Evolutionary conservation across 257 asterid species (phyloP).

Genomic region (Haberlea rhodopensis): DNA sequence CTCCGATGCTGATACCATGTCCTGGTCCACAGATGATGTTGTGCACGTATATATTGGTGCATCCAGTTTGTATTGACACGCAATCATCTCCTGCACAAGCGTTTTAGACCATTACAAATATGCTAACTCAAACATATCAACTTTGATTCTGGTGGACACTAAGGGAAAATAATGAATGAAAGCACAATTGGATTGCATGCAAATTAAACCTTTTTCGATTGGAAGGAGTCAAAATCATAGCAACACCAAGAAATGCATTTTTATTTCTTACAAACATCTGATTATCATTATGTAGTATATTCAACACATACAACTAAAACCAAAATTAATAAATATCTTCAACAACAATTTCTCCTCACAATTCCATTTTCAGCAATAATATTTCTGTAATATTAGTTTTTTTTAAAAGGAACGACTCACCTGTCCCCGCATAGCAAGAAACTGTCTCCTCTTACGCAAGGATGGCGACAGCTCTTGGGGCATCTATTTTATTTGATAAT

Average conservation of each 20-base stretch:
- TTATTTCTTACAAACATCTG: no score
- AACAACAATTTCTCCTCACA: no score
- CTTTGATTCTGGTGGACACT: no score
- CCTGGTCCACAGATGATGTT: slow-evolving; percentile 85
- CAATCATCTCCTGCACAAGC: slow-evolving; percentile 79
- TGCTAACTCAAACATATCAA: no score
- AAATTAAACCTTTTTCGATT: no score
- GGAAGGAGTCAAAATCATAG: not conserved
- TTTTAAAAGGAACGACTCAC: not conserved
- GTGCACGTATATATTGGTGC: slow-evolving; percentile 66
- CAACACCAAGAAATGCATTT: not conserved
- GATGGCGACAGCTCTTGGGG: slow-evolving; percentile 14
- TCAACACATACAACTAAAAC: no score
- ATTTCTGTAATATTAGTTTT: not conserved
- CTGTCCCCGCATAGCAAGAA: not conserved
- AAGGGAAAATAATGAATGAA: no score
- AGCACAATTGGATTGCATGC: no score
- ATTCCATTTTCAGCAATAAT: not conserved
- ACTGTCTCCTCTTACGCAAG: slow-evolving; percentile 22
- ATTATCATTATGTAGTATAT: no score
- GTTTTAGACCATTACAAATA: no score
- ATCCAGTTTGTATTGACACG: slow-evolving; percentile 82
- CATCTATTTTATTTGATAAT: slow-evolving; percentile 8
- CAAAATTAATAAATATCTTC: no score
- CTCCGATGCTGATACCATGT: slow-evolving; percentile 94